Evolutionary conservation across 164 flowering plant genomes (phyloP), one percentile per base, ranked within the genome.

Genomic region (Sextonia rubra): DNA sequence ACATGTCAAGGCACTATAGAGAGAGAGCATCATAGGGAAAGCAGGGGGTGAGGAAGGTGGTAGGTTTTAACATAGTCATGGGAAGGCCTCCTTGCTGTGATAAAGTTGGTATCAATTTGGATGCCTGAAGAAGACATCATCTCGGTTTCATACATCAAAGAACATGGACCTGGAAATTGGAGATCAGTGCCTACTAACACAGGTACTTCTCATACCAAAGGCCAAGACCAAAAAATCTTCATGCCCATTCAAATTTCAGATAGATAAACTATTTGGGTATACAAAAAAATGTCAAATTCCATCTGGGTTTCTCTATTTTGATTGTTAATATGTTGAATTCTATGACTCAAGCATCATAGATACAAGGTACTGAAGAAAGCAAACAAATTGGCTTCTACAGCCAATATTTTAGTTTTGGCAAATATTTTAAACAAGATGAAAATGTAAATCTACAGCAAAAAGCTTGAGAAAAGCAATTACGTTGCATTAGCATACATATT

Each of bases 81-180:
- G 92, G 88, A 63, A 86, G 92, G 71, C 92, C 92, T 67, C 91
- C 91, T 56, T 90, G 94, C 77, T 88, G 94, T 78, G 92, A 90
- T 29, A 88, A 88, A 78, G 92, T 82, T 69, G 92, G 97, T 2
- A 85, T 93, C 80, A 93, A 93, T 97, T 49, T 93, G 98, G 98
- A 92, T 96, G 52, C 96, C 98, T 79, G 98, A 92, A 81, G 98
- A 92, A 81, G 83, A 81, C 47, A 56, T 81, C 75, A 81, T 81
- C 72, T 71, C 78, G 71, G 83, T 79, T 3, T 81, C 98, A 49
- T 91, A 91, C 72, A 85, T 93, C 74, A 91, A 89, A 84, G 87
- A 93, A 77, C 93, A 93, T 71, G 83, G 83, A 47, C 83, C 83
- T 1, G 81, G 83, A 23, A 81, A 81, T 66, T 81, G 83, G 83